A percentile compares a stretch with the other conserved stretches of the same genome.
Conservation (phyloP, 2,329 filamentous ascomycete genomes). For the Drechslerella stenobrocha region DNA sequence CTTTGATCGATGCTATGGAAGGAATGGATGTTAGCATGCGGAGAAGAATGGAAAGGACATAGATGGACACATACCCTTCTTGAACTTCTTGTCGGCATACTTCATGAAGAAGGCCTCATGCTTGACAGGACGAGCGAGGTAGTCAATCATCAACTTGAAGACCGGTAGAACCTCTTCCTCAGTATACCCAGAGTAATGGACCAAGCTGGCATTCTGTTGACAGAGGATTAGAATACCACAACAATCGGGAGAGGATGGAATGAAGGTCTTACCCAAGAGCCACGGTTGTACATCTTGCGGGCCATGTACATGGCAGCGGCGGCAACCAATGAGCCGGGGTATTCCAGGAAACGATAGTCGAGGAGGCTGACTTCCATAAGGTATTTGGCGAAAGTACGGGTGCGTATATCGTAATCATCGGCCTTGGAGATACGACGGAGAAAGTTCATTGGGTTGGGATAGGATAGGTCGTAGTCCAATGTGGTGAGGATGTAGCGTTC, state of each 20-base stretch:
- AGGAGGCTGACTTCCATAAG: constrained; percentile 95
- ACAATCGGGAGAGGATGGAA: background rate
- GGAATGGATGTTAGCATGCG: constrained; percentile 51
- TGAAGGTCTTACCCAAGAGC: constrained; percentile 75
- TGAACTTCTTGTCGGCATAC: constrained; percentile 98
- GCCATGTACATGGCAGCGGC: constrained; percentile 94
- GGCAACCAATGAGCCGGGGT: constrained; percentile 84
- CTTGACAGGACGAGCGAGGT: constrained; percentile 82
- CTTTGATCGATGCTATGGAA: constrained; percentile 53
- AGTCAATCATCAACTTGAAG: constrained; percentile 93
- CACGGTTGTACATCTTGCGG: constrained; percentile 84
- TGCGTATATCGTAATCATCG: constrained; percentile 98
- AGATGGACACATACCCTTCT: constrained; percentile 73
- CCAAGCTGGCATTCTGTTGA: constrained; percentile 74
- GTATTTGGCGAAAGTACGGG: constrained; percentile 95
- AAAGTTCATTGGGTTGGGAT: constrained; percentile 99
- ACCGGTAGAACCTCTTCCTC: constrained; percentile 93
- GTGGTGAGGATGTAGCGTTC: constrained; percentile 90
- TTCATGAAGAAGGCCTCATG: constrained; percentile 99
- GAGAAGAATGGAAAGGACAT: no score
- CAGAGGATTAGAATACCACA: constrained; percentile 48
- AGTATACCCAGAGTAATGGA: constrained; percentile 88
- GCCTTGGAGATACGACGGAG: constrained; percentile 97
- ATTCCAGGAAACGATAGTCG: constrained; percentile 89
- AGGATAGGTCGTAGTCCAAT: constrained; percentile 95